phyloP scores from a whole-genome alignment of 768 basidiomycete genomes.

The Mycena rebaudengoi region DNA sequence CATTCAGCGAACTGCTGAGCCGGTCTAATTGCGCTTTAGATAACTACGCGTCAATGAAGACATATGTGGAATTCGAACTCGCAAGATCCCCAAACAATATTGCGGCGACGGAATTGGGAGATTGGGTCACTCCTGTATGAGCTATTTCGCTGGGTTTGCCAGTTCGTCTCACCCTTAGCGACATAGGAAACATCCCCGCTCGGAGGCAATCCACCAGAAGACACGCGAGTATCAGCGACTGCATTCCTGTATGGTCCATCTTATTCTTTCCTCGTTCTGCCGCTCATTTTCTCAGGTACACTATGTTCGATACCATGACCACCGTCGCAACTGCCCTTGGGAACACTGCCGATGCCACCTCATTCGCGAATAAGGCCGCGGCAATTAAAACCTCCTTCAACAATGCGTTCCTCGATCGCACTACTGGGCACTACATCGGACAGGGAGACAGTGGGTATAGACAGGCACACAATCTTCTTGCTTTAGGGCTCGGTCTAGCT shows the following conservation, averaged over 20 bases:
- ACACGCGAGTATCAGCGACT: slow-evolving; percentile 37
- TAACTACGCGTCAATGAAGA: slow-evolving; percentile 40
- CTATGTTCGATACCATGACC: slow-evolving; percentile 38
- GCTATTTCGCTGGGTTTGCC: slow-evolving; percentile 57
- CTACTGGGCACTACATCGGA: slow-evolving; percentile 33
- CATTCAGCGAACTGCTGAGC: too few relatives aligned
- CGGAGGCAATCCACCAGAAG: slow-evolving; percentile 41
- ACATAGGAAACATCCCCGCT: slow-evolving; percentile 28
- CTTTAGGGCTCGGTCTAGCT: slow-evolving; percentile 34
- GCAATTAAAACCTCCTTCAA: slow-evolving; percentile 39
- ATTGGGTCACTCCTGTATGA: slow-evolving; percentile 57
- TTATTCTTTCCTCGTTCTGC: not conserved
- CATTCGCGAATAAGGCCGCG: slow-evolving; percentile 33
- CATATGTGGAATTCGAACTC: slow-evolving; percentile 39
- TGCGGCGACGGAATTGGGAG: slow-evolving; percentile 37
- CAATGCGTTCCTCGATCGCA: slow-evolving; percentile 32
- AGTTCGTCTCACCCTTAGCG: not conserved
- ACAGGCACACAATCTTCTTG: slow-evolving; percentile 40
- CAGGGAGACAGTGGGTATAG: slow-evolving; percentile 38
- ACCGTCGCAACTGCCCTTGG: slow-evolving; percentile 33
- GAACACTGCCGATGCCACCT: slow-evolving; percentile 32
- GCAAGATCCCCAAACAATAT: slow-evolving; percentile 40
- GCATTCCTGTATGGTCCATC: slow-evolving; percentile 37
- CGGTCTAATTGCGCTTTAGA: too few relatives aligned
- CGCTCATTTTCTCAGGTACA: slow-evolving; percentile 27